Evolutionary conservation across 331 rosid genomes (phyloP).

Genomic region (Rosa hybrid): DNA sequence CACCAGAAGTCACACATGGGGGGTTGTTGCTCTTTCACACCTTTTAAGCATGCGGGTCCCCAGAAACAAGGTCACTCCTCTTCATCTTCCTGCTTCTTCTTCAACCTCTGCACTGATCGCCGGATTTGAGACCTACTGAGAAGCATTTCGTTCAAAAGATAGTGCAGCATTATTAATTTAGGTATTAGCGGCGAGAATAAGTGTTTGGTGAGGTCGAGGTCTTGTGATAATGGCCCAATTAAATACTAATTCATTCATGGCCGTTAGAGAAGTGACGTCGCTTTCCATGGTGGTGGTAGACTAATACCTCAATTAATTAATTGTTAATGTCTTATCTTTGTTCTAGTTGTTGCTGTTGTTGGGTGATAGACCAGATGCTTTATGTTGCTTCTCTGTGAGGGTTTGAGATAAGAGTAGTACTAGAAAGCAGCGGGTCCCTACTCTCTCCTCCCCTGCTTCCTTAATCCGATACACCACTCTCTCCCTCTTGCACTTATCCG

Average conservation of each 20-base stretch:
- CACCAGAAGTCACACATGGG: slow-evolving; percentile 56
- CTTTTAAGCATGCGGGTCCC: slow-evolving; percentile 11
- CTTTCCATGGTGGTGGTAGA: slow-evolving; percentile 31
- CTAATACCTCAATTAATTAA: slow-evolving; percentile 1
- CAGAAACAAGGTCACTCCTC: neutral
- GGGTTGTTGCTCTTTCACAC: slow-evolving; percentile 12
- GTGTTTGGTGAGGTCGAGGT: slow-evolving; percentile 10
- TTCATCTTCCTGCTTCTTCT: neutral
- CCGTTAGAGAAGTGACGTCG: slow-evolving; percentile 35
- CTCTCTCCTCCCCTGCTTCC: slow-evolving; percentile 60
- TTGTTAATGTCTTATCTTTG: slow-evolving; percentile 27
- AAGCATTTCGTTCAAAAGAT: neutral
- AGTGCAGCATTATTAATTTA: neutral
- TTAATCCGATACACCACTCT: slow-evolving; percentile 43
- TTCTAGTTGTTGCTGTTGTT: slow-evolving; percentile 21
- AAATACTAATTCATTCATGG: neutral
- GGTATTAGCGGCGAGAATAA: neutral
- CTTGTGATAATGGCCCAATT: neutral
- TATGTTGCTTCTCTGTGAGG: slow-evolving; percentile 65
- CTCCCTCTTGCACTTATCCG: slow-evolving; percentile 51
- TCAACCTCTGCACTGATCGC: slow-evolving; percentile 2
- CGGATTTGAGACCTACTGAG: neutral
- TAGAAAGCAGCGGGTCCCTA: slow-evolving; percentile 46
- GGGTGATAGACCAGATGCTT: slow-evolving; percentile 54
- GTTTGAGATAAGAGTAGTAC: slow-evolving; percentile 25